Percentiles rank a stretch among this genome's conserved stretches.
Conservation (phyloP, 2,329 filamentous ascomycete genomes). For the Graphilbum fragrans region DNA sequence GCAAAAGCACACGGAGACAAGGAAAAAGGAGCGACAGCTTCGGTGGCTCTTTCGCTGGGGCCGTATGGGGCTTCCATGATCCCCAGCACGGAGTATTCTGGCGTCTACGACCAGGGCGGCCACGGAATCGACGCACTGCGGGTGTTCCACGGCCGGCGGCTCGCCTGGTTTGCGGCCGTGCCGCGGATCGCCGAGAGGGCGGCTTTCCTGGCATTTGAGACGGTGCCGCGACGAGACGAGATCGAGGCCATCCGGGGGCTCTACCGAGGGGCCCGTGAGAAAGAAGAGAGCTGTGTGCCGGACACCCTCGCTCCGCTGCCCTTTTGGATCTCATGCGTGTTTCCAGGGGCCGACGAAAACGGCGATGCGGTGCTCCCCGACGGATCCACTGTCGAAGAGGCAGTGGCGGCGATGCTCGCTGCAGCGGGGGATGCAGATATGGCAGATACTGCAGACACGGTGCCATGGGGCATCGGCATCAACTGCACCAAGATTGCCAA, state of each 20-base stretch:
- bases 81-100: constrained; percentile 54
- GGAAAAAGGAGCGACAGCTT: no score
- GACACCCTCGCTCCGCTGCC: constrained; percentile 20
- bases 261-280: neutral
- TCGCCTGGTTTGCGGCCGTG: constrained; percentile 35
- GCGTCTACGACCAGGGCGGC: constrained; percentile 41
- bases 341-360: constrained; percentile 32
- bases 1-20: no score
- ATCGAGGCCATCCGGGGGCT: constrained; percentile 39
- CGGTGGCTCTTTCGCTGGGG: constrained; percentile 48
- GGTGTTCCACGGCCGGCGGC: constrained; percentile 44
- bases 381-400: constrained; percentile 32
- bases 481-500: constrained; percentile 59
- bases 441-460: constrained; percentile 7
- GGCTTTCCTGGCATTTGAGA: constrained; percentile 51
- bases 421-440: neutral
- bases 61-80: constrained; percentile 57
- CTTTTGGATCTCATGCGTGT: constrained; percentile 54
- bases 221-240: constrained; percentile 51
- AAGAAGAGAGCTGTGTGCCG: neutral
- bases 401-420: constrained; percentile 24
- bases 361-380: constrained; percentile 35
- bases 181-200: constrained; percentile 26
- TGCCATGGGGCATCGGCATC: constrained; percentile 52
- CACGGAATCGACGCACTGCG: constrained; percentile 29